Evolutionary conservation across 345 rosid genomes (phyloP).

Genomic region (Rhizophora apiculata): DNA sequence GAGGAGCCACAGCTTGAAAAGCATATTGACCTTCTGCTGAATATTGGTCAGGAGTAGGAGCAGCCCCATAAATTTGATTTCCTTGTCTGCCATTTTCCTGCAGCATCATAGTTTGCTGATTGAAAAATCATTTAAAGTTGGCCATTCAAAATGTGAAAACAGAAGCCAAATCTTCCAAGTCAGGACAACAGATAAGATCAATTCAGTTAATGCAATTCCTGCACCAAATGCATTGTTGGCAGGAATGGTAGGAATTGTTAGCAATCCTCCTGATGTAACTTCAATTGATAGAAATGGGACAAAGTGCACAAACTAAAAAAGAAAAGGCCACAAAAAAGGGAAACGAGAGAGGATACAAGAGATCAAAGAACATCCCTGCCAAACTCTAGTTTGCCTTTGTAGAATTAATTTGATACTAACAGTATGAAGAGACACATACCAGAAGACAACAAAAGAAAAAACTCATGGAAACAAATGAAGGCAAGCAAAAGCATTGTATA

Average conservation of each 20-base stretch:
- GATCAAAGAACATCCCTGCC: too few species aligned
- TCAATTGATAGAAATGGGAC: too few species aligned
- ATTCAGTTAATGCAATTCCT: neutral
- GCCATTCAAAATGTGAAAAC: neutral
- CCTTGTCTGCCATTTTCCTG: conserved; percentile 69
- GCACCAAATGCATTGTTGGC: neutral
- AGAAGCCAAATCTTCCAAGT: neutral
- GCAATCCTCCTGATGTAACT: too few species aligned
- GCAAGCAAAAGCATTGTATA: too few species aligned
- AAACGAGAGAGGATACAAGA: too few species aligned
- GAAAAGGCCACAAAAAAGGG: too few species aligned
- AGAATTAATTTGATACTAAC: too few species aligned
- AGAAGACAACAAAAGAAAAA: too few species aligned
- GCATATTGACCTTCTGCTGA: conserved; percentile 39
- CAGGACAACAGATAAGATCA: neutral
- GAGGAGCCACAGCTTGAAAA: conserved; percentile 37
- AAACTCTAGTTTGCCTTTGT: too few species aligned
- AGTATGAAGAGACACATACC: too few species aligned
- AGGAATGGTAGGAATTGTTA: neutral
- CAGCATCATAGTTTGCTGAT: conserved; percentile 8
- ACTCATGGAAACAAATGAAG: too few species aligned
- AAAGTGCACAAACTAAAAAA: too few species aligned
- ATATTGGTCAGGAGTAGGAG: conserved; percentile 50
- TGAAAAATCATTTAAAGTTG: neutral
- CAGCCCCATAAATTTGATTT: conserved; percentile 33